These are phyloP conservation scores for Adansonia rubrostipa DNA, from an alignment of 441 rosid species.

Conservation along the genomic window DNA sequence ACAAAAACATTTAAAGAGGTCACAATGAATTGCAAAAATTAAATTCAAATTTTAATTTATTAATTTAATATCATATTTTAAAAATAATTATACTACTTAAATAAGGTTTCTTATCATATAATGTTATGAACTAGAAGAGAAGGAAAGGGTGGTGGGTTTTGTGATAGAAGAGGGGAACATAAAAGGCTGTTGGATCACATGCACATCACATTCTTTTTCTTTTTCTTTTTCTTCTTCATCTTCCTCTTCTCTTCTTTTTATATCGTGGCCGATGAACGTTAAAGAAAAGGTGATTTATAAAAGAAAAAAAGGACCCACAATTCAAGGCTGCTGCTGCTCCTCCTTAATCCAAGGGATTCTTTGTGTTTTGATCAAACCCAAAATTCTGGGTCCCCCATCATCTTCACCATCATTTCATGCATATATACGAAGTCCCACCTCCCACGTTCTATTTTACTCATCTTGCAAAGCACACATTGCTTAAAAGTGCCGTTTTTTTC, in stretches of 20 bases:
- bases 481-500: constrained; percentile 30
- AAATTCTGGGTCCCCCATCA: constrained; percentile 58
- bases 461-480: constrained; percentile 27
- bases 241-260: constrained; percentile 57
- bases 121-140: too few species aligned
- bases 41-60: too few species aligned
- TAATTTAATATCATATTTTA: too few species aligned
- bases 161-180: constrained; percentile 62
- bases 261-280: constrained; percentile 54
- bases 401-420: constrained; percentile 65
- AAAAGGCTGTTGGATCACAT: constrained; percentile 86
- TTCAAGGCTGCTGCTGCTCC: constrained; percentile 54
- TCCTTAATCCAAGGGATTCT: constrained; percentile 84
- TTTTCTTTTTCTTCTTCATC: not conserved
- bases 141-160: constrained; percentile 33
- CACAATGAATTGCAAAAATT: too few species aligned
- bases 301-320: constrained; percentile 41
- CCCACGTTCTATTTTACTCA: constrained; percentile 33
- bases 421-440: constrained; percentile 42
- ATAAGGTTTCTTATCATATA: too few species aligned
- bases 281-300: constrained; percentile 30
- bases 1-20: not conserved
- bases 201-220: constrained; percentile 59
- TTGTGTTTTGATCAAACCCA: constrained; percentile 48
- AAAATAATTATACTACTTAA: too few species aligned